These are phyloP conservation scores for Pisolithus orientalis DNA, from an alignment of 768 basidiomycete genomes.

Conservation along the genomic window DNA sequence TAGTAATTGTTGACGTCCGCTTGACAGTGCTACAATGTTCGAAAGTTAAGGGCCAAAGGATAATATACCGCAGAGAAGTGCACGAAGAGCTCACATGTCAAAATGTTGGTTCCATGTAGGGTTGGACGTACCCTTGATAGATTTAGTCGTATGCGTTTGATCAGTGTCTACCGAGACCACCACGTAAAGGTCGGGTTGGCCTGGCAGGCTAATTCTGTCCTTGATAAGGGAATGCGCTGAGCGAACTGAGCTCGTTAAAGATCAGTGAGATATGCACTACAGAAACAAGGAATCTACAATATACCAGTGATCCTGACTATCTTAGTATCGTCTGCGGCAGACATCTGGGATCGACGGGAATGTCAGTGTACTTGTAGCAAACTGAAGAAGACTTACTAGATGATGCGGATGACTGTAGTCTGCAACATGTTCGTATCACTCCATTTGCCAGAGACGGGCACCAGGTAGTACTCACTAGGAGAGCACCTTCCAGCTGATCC, in stretches of 20 bases:
- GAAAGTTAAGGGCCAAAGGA: constrained; percentile 4
- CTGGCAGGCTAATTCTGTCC: constrained; percentile 31
- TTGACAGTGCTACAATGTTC: constrained; percentile 49
- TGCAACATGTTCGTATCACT: no score
- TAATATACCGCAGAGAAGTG: not conserved
- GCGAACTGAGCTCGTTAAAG: constrained; percentile 46
- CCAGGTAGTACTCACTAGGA: no score
- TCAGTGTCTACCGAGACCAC: constrained; percentile 83
- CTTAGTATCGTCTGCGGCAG: constrained; percentile 7
- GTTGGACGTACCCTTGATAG: constrained; percentile 59
- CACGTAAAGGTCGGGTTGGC: constrained; percentile 69
- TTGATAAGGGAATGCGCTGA: constrained; percentile 71
- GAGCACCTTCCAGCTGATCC: no score
- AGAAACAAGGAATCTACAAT: not conserved
- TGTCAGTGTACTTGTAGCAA: not conserved
- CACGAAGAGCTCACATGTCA: constrained; percentile 57
- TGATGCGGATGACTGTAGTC: no score
- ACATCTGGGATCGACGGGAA: constrained; percentile 9
- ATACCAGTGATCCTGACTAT: constrained; percentile 22
- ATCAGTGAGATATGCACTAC: not conserved
- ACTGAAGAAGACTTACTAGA: no score
- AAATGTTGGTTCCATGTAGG: constrained; percentile 85
- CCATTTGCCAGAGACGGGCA: no score
- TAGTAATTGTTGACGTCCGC: constrained; percentile 67
- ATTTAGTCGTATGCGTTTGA: constrained; percentile 71